phyloP scores from a whole-genome alignment of 1,139 yeast species.

The Kluyveromyces sp. region DNA sequence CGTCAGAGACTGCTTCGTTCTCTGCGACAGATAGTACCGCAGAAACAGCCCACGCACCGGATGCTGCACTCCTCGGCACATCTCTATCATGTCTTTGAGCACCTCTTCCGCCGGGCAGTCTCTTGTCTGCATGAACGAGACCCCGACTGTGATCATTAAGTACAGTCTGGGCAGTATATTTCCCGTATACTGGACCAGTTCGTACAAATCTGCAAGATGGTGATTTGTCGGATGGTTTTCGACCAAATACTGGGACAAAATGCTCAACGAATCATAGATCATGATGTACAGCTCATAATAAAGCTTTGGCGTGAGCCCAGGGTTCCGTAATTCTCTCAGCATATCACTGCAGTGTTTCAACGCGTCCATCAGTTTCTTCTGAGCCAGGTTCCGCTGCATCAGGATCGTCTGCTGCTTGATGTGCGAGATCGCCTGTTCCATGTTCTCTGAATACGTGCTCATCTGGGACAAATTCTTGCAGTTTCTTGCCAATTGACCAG shows the following conservation, averaged over 20 bases:
- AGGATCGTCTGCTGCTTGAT: conserved; percentile 65
- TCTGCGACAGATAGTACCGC: conserved; percentile 80
- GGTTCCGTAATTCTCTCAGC: conserved; percentile 74
- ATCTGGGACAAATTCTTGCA: too few relatives aligned
- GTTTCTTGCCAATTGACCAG: too few relatives aligned
- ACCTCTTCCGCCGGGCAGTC: conserved; percentile 82
- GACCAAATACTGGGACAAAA: conserved; percentile 55
- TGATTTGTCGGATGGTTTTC: conserved; percentile 59
- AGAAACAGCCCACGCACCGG: conserved; percentile 86
- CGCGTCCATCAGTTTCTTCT: conserved; percentile 72
- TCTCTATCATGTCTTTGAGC: conserved; percentile 93
- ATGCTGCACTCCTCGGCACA: conserved; percentile 97
- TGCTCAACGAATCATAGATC: conserved; percentile 75
- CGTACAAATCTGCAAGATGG: conserved; percentile 85
- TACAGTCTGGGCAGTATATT: conserved; percentile 88
- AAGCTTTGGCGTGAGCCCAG: conserved; percentile 75
- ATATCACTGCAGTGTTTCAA: conserved; percentile 81
- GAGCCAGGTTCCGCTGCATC: conserved; percentile 72
- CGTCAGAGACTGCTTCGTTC: conserved; percentile 69
- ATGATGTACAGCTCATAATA: conserved; percentile 88
- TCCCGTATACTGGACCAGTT: conserved; percentile 91
- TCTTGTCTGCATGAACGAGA: conserved; percentile 71
- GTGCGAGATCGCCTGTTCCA: conserved; percentile 24
- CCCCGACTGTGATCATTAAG: conserved; percentile 92
- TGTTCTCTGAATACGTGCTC: conserved; percentile 27